Conservation (phyloP, 768 basidiomycete species). For the Ramaria sp. region DNA sequence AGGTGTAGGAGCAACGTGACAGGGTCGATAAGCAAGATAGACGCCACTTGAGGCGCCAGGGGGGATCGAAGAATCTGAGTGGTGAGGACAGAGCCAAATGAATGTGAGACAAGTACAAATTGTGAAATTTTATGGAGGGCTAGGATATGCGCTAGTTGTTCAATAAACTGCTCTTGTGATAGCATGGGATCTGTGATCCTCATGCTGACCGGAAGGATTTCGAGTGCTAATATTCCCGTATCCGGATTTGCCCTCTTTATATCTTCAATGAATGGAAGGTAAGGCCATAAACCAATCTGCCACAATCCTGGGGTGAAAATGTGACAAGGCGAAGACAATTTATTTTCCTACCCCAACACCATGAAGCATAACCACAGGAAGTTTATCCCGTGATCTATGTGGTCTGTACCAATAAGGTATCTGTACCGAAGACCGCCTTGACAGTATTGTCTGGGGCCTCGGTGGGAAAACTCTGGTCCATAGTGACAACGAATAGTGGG, state of each 20-base stretch:
- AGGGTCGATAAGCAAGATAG: slow-evolving; percentile 48
- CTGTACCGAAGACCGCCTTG: slow-evolving; percentile 25
- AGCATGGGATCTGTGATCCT: slow-evolving; percentile 47
- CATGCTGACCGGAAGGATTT: slow-evolving; percentile 49
- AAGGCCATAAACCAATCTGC: slow-evolving; percentile 55
- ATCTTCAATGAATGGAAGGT: slow-evolving; percentile 39
- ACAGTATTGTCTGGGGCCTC: slow-evolving; percentile 35
- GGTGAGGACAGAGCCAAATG: slow-evolving; percentile 49
- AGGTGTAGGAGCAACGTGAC: slow-evolving; percentile 55
- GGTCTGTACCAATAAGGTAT: slow-evolving; percentile 39
- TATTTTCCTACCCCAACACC: slow-evolving; percentile 47
- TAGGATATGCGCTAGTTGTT: slow-evolving; percentile 34
- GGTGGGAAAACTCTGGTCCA: slow-evolving; percentile 41
- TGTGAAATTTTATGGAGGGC: slow-evolving; percentile 26
- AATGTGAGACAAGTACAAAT: slow-evolving; percentile 43
- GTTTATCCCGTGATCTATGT: slow-evolving; percentile 34
- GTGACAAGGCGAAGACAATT: background rate
- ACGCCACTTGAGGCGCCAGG: slow-evolving; percentile 25
- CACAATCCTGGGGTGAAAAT: background rate
- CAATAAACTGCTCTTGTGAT: slow-evolving; percentile 27
- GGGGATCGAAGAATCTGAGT: slow-evolving; percentile 40
- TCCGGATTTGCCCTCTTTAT: slow-evolving; percentile 33
- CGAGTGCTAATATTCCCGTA: slow-evolving; percentile 47
- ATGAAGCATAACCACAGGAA: slow-evolving; percentile 53
- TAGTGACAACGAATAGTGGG: slow-evolving; percentile 32